Base-by-base conservation (phyloP, 148 eudicot genomes). In the Fagopyrum homotropicum region DNA sequence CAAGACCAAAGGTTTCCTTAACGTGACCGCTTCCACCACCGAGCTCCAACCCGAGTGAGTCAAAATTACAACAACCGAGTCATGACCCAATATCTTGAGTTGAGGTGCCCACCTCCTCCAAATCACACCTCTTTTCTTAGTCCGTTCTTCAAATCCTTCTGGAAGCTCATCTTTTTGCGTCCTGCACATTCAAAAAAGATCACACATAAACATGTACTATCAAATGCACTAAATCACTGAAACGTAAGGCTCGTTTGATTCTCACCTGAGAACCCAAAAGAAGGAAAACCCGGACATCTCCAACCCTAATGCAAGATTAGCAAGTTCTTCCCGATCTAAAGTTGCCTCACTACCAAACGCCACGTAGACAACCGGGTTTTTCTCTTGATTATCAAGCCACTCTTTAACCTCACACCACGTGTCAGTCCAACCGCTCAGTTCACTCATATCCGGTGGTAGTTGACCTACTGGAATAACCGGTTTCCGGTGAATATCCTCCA, bases 31-130 rank as follows among this genome's bases (percentile, higher is more conserved):
- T 75, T 81, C 81, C 75, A 82, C 77, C 11, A 75, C 73, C 6
- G 83, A 84, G 76, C 84, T 77, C 83, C 83, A 81, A 0, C 83
- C 84, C 26, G 84, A 84, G 74, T 88, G 91, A 47, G 80, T 81
- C 75, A 84, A 51, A 57, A 88, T 85, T 26, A 77, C 87, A 8
- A 84, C 87, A 51, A 85, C 84, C 8, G 88, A 82, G 47, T 80
- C 79, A 54, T 84, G 87, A 54, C 78, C 73, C 66, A 88, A 54
- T 81, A 85, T 82, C 74, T 69, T 76, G 19, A 79, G 76, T 69
- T 88, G 89, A 50, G 91, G 91, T 15, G 75, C 91, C 88, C 91
- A 88, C 47, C 78, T 80, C 72, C 70, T 80, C 79, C 83, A 84
- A 44, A 85, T 81, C 72, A 84, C 9, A 2, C 87, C 88, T 43